phyloP scores from a whole-genome alignment of 371 early-diverging fungal species.

The Nosema muscidifuracis region DNA sequence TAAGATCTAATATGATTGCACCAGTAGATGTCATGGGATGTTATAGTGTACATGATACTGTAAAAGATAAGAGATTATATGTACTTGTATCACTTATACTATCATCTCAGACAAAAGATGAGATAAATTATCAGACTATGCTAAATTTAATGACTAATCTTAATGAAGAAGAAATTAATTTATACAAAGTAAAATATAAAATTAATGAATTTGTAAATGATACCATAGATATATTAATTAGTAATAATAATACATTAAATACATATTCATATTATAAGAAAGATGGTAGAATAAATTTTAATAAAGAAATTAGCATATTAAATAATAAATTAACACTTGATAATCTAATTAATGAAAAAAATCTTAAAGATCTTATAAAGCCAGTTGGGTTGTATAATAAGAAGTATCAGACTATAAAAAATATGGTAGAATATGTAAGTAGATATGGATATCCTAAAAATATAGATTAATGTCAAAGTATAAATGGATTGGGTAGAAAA shows the following conservation, averaged over 20 bases:
- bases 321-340: slow-evolving; percentile 59
- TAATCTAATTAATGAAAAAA: slow-evolving; percentile 64
- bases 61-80: slow-evolving; percentile 68
- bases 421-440: slow-evolving; percentile 10
- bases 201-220: background rate
- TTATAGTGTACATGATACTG: slow-evolving; percentile 57
- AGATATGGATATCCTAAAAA: slow-evolving; percentile 55
- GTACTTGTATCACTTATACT: slow-evolving; percentile 79
- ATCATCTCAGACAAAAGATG: slow-evolving; percentile 88
- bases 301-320: background rate
- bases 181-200: background rate
- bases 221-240: background rate
- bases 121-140: slow-evolving; percentile 62
- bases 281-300: background rate
- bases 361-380: slow-evolving; percentile 66
- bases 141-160: slow-evolving; percentile 7
- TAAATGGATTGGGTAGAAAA: slow-evolving; percentile 95
- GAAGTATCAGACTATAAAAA: slow-evolving; percentile 66
- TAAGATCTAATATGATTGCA: slow-evolving; percentile 63
- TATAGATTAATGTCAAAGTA: slow-evolving; percentile 26
- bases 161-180: background rate
- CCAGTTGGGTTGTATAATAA: slow-evolving; percentile 80
- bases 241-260: background rate
- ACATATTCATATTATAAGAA: background rate
- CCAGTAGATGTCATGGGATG: slow-evolving; percentile 93